Evolutionary conservation across 208 protist species (phyloP).

Genomic region (Acanthamoeba divionensis): DNA sequence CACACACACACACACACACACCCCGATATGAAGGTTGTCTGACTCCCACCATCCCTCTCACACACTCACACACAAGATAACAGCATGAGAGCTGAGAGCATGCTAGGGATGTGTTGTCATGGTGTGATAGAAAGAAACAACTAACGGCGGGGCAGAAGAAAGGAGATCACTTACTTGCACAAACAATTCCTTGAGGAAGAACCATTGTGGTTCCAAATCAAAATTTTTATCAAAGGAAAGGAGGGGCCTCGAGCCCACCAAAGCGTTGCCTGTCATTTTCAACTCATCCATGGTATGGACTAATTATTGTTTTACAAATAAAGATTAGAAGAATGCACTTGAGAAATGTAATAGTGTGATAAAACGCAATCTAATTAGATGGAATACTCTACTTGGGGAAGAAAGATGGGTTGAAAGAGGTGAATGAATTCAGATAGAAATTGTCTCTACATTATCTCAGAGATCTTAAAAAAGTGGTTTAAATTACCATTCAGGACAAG

Average conservation of each 20-base stretch:
- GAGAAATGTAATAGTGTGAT: conserved; percentile 13
- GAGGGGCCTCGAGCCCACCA: conserved; percentile 95
- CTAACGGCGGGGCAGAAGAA: background rate
- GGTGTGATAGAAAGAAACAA: background rate
- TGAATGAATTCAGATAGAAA: background rate
- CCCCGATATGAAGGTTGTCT: background rate
- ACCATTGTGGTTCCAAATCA: conserved; percentile 87
- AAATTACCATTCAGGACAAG: conserved; percentile 86
- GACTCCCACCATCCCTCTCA: background rate
- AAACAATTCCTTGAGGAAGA: conserved; percentile 94
- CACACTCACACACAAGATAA: no score
- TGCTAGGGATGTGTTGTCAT: no score
- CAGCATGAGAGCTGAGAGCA: no score
- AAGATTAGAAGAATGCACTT: background rate
- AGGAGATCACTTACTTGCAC: conserved; percentile 69
- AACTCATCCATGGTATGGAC: conserved; percentile 96
- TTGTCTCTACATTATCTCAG: background rate
- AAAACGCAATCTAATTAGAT: no score
- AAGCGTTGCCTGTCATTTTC: conserved; percentile 96
- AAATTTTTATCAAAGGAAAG: conserved; percentile 96
- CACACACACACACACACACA: background rate
- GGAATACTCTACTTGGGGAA: no score
- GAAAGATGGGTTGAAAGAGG: no score
- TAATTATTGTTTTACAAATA: background rate
- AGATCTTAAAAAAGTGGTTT: background rate